These are phyloP conservation scores for Pseudogymnoascus sp. DNA, from an alignment of 2,329 filamentous ascomycete genomes.

Conservation along the genomic window DNA sequence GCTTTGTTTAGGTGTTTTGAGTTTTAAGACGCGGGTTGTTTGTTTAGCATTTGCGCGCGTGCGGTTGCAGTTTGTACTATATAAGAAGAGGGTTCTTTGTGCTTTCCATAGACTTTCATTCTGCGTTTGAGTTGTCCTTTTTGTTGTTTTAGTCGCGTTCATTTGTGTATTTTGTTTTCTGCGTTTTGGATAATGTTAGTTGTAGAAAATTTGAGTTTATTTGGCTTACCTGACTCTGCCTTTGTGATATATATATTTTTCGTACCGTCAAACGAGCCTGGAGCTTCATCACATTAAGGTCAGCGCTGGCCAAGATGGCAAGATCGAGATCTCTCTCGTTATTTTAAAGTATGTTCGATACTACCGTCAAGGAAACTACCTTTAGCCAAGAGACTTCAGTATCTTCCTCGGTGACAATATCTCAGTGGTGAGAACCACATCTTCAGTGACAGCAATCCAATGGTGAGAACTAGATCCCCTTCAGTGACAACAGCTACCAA, in stretches of 20 bases:
- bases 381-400: too few relatives aligned
- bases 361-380: too few relatives aligned
- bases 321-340: too few relatives aligned
- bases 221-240: neutral
- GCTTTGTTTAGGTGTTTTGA: neutral
- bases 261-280: too few relatives aligned
- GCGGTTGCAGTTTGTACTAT: neutral
- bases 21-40: neutral
- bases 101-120: neutral
- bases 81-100: neutral
- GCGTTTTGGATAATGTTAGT: neutral
- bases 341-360: too few relatives aligned
- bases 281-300: too few relatives aligned
- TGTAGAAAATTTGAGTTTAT: neutral
- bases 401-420: too few relatives aligned
- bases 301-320: too few relatives aligned
- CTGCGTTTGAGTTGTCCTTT: neutral
- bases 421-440: too few relatives aligned
- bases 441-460: too few relatives aligned
- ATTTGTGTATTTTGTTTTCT: neutral
- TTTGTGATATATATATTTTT: neutral
- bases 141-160: neutral
- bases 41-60: neutral
- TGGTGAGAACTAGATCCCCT: too few relatives aligned
- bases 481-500: too few relatives aligned